Conservation (phyloP, 1,284 basidiomycete genomes). For the Lignosus rhinocerotis region DNA sequence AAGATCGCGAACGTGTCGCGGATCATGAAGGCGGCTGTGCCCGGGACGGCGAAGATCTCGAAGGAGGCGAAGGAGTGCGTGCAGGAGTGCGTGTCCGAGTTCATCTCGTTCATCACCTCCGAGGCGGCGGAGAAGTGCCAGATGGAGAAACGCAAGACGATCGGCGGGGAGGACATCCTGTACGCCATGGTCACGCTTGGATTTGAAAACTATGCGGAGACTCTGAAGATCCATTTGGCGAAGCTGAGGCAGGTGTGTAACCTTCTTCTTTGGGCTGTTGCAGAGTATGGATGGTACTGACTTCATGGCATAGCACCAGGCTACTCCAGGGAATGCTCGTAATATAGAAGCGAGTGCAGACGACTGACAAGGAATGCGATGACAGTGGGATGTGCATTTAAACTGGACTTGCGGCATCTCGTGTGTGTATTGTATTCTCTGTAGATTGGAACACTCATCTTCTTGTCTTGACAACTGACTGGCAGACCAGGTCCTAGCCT, state of each 20-base stretch:
- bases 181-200: constrained; percentile 88
- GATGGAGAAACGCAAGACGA: constrained; percentile 84
- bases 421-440: constrained; percentile 19
- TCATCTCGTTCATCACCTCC: constrained; percentile 92
- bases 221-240: constrained; percentile 85
- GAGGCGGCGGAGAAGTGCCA: constrained; percentile 90
- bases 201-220: constrained; percentile 94
- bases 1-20: constrained; percentile 95
- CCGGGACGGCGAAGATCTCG: constrained; percentile 91
- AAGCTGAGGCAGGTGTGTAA: constrained; percentile 83
- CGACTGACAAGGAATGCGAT: constrained; percentile 4
- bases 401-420: background rate
- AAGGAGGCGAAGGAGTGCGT: constrained; percentile 97
- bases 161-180: constrained; percentile 90
- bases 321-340: constrained; percentile 16
- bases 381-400: background rate
- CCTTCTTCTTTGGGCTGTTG: background rate
- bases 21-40: constrained; percentile 92
- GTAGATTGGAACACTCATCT: constrained; percentile 13
- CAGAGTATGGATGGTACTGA: background rate
- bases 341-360: constrained; percentile 9
- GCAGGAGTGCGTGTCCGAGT: constrained; percentile 95
- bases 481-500: no score
- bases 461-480: background rate
- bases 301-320: constrained; percentile 10